Evolutionary conservation across 106 monocot genomes (phyloP), one percentile per base, ranked within the genome.

Genomic region (Dioscorea dumetorum): DNA sequence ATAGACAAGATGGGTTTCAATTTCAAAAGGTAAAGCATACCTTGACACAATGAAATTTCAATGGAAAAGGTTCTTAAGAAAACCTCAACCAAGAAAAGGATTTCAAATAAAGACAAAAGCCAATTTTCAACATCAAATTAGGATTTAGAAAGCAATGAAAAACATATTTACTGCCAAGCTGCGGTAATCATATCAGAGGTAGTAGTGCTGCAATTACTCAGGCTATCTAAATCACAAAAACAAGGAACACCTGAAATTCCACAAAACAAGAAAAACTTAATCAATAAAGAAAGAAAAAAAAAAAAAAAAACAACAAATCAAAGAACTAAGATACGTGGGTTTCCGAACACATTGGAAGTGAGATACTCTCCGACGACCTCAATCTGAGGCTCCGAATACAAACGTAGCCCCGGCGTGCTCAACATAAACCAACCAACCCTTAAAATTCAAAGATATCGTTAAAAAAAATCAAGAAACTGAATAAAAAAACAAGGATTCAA

Each of bases 341-440:
- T 97, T 49, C 89, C 97, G 65, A 80, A 89, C 24, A 97, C 74
- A 65, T 79, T 89, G 22, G 89, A 87, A 17, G 77, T 77, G 33
- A 97, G 82, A 68, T 92, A 92, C 51, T 72, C 82, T 18, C 70
- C 57, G 8, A 92, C 78, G 8, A 82, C 82, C 49, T 82, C 80
- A 67, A 97, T 87, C 77, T 97, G 97, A 1, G 73, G 49, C 61
- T 97, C 92, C 17, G 97, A 97, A 72, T 97, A 91, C 16, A n/a
- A 97, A 76, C 1, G 89, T 79, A 10, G 97, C 92, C 41, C 97
- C 92, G 8, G 89, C 92, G 22, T 97, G 92, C 69, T 97, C 97
- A 79, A 97, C 74, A 73, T 97, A 97, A n/a, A n/a, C n/a, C n/a
- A 24, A 77, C 87, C 32, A 69, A 16, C 48, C 92, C 97, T 97